Evolutionary conservation across 2,329 filamentous ascomycete genomes (phyloP).

Genomic region (Pyrenochaeta sp.): DNA sequence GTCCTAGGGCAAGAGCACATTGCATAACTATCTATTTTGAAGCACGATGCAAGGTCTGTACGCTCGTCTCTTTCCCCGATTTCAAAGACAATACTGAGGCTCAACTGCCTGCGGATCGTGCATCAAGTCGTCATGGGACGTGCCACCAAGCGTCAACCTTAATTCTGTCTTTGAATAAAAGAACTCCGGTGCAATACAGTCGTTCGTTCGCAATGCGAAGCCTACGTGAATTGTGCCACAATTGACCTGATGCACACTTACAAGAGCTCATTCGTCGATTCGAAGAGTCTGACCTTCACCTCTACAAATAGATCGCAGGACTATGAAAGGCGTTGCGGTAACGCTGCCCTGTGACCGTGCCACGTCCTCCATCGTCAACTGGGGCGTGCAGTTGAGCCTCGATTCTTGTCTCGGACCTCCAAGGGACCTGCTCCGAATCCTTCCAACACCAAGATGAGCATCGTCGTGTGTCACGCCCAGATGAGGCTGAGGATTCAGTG

Average conservation of each 20-base stretch:
- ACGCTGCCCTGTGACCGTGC: too few species aligned
- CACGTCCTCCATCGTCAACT: neutral
- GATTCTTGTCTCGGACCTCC: constrained; percentile 2
- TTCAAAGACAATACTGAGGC: neutral
- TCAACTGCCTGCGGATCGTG: neutral
- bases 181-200: too few species aligned
- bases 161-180: neutral
- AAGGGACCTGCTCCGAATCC: neutral
- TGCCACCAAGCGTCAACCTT: neutral
- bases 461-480: neutral
- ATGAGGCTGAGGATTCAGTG: constrained; percentile 2
- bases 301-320: neutral
- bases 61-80: neutral
- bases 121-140: neutral
- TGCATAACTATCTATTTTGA: neutral
- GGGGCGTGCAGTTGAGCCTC: neutral
- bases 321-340: too few species aligned
- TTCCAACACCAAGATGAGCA: constrained; percentile 1
- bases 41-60: neutral
- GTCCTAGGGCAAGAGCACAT: neutral
- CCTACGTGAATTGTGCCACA: too few species aligned
- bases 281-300: neutral
- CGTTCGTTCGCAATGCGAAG: too few species aligned
- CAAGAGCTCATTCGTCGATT: neutral
- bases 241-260: neutral